These are phyloP conservation scores for Hypoxylon subgilvum DNA, from an alignment of 495 filamentous ascomycete species.

Conservation along the genomic window DNA sequence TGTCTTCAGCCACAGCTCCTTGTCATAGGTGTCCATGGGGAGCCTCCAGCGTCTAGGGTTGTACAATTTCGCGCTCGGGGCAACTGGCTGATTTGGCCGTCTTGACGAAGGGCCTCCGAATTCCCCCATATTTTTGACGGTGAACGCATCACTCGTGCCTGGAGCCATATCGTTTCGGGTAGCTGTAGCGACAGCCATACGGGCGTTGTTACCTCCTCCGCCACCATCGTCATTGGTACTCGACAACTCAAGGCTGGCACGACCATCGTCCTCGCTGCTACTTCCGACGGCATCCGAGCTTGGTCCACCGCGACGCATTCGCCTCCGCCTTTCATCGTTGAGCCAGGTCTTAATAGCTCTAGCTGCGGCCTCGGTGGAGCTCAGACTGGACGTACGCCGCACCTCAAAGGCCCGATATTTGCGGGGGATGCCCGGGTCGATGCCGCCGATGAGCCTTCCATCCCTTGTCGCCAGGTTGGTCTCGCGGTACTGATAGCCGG, in stretches of 20 bases:
- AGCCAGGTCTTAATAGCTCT: constrained; percentile 22
- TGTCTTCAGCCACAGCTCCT: neutral
- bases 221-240: neutral
- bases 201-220: neutral
- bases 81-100: constrained; percentile 3
- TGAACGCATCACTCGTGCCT: constrained; percentile 3
- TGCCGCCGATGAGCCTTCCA: constrained; percentile 7
- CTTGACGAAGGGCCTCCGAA: neutral
- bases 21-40: neutral
- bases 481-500: constrained; percentile 27
- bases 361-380: constrained; percentile 22
- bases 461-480: constrained; percentile 11
- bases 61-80: constrained; percentile 3
- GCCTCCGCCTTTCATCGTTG: constrained; percentile 4
- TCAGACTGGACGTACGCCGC: constrained; percentile 12
- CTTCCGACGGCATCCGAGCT: too few relatives aligned
- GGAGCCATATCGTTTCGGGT: neutral
- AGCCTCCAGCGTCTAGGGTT: constrained; percentile 26
- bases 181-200: constrained; percentile 8
- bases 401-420: constrained; percentile 12
- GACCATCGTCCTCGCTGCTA: too few relatives aligned
- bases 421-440: neutral
- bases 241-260: too few relatives aligned
- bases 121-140: too few relatives aligned
- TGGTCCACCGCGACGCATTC: neutral